A percentile compares a stretch with the other conserved stretches of the same genome.
Conservation (phyloP, 306 rosid species). For the Pachyrhizus erosus region DNA sequence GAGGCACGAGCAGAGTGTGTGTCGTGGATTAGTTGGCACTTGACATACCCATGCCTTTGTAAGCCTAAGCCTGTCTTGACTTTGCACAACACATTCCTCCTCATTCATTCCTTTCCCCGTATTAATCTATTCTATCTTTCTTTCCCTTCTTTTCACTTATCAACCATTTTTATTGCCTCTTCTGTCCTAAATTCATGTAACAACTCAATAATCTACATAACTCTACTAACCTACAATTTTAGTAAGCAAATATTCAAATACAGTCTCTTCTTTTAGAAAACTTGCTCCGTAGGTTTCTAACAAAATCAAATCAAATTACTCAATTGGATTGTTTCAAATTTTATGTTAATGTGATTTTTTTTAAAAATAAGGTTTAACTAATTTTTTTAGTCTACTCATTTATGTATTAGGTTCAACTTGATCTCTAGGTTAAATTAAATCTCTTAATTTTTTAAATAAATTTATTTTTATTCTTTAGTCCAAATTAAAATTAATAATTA, state of each 20-base stretch:
- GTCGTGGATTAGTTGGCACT: conserved; percentile 55
- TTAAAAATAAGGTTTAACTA: no score
- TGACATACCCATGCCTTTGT: conserved; percentile 53
- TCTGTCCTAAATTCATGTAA: not conserved
- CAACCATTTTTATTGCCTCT: not conserved
- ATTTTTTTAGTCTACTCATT: no score
- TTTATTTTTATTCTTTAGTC: no score
- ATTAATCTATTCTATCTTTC: not conserved
- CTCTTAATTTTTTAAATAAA: no score
- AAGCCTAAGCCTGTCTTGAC: conserved; percentile 32
- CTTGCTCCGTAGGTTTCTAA: no score
- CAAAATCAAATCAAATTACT: no score
- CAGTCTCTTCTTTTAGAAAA: not conserved
- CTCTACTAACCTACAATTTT: not conserved
- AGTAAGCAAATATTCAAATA: not conserved
- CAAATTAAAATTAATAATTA: no score
- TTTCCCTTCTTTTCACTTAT: not conserved
- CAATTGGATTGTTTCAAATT: not conserved
- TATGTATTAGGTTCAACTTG: no score
- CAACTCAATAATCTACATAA: conserved; percentile 5
- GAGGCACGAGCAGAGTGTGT: conserved; percentile 61
- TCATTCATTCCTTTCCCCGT: not conserved
- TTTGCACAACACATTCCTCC: conserved; percentile 48
- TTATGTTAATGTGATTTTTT: no score
- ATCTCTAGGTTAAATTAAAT: no score